A percentile compares a stretch with the other conserved stretches of the same genome.
Evolutionary conservation across 805 yeast genomes (phyloP).

Genomic region (Starmerella vaccinii): DNA sequence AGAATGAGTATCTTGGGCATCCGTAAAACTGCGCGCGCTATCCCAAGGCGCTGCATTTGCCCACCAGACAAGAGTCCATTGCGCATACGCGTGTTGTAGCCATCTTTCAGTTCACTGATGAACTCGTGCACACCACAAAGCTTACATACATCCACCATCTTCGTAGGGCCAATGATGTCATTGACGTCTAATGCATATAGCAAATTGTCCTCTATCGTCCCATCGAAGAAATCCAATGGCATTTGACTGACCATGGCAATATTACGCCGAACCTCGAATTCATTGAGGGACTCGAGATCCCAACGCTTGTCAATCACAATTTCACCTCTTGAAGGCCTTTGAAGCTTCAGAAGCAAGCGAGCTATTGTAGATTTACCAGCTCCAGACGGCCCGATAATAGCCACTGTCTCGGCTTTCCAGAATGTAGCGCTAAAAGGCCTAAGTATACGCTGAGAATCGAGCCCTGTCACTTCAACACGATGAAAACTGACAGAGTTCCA

Average conservation of each 20-base stretch:
- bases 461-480: slow-evolving; percentile 11
- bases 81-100: slow-evolving; percentile 50
- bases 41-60: slow-evolving; percentile 73
- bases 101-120: slow-evolving; percentile 39
- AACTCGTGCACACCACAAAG: slow-evolving; percentile 48
- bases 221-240: slow-evolving; percentile 56
- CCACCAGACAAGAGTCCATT: slow-evolving; percentile 67
- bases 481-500: slow-evolving; percentile 15
- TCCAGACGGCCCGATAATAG: slow-evolving; percentile 79
- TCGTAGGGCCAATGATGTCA: background rate
- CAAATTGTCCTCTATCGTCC: slow-evolving; percentile 61
- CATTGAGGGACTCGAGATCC: slow-evolving; percentile 40
- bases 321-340: slow-evolving; percentile 34
- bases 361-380: slow-evolving; percentile 80
- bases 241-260: slow-evolving; percentile 69
- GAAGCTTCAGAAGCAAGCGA: slow-evolving; percentile 46
- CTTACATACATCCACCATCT: slow-evolving; percentile 31
- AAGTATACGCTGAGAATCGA: no score
- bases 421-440: slow-evolving; percentile 38
- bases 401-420: slow-evolving; percentile 42
- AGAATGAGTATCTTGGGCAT: slow-evolving; percentile 54
- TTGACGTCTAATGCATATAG: slow-evolving; percentile 14
- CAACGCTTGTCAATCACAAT: slow-evolving; percentile 38
- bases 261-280: slow-evolving; percentile 40
- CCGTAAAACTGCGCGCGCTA: slow-evolving; percentile 70